A percentile compares a stretch with the other conserved stretches of the same genome.
These are phyloP conservation scores for Starmerella bombicola DNA, from an alignment of 805 yeast species.

Conservation along the genomic window DNA sequence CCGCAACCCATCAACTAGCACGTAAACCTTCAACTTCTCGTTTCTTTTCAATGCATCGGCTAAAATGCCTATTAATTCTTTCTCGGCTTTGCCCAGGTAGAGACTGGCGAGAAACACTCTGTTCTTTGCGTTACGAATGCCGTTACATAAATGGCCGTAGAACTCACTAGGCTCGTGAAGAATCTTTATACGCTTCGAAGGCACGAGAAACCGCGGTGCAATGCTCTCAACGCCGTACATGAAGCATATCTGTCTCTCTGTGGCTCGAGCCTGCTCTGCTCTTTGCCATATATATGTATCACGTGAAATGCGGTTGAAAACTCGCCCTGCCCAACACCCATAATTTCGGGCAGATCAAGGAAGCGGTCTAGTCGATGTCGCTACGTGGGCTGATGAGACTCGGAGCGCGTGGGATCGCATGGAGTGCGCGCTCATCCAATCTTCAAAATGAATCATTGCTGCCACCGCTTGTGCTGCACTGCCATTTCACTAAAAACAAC, in stretches of 20 bases:
- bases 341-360: no score
- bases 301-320: no score
- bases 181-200: constrained; percentile 16
- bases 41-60: constrained; percentile 47
- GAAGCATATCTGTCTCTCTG: not conserved
- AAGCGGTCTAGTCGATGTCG: no score
- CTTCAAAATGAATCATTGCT: constrained; percentile 1
- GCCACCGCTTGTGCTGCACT: constrained; percentile 51
- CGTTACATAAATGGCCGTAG: constrained; percentile 46
- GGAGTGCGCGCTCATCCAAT: constrained; percentile 1
- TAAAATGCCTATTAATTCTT: constrained; percentile 56
- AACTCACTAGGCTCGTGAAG: constrained; percentile 48
- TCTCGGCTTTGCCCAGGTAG: constrained; percentile 73
- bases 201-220: constrained; percentile 22
- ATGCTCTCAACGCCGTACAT: constrained; percentile 16
- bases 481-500: constrained; percentile 69
- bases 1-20: constrained; percentile 75
- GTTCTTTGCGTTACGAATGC: constrained; percentile 47
- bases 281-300: no score
- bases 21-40: constrained; percentile 50
- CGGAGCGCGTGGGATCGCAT: constrained; percentile 1
- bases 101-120: constrained; percentile 74
- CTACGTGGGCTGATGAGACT: not conserved
- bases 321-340: no score
- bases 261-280: no score